These are phyloP conservation scores for Inga oerstediana DNA, from an alignment of 306 rosid genomes.

Conservation along the genomic window DNA sequence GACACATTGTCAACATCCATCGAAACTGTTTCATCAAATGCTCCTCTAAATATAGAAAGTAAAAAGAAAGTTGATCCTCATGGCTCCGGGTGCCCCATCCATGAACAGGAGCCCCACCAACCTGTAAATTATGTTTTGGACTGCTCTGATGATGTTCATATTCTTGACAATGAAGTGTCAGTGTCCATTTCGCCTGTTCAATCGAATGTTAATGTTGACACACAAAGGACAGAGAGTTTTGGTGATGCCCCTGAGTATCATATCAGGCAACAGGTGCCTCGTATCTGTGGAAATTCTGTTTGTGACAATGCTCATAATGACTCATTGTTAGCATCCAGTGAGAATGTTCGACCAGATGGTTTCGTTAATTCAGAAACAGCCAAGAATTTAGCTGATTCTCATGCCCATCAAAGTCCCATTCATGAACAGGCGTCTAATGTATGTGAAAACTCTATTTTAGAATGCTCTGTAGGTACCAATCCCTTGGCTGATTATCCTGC, in stretches of 20 bases:
- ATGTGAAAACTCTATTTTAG: constrained; percentile 39
- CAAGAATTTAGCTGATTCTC: constrained; percentile 22
- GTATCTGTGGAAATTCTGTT: constrained; percentile 31
- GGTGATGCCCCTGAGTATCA: constrained; percentile 35
- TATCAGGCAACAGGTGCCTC: constrained; percentile 32
- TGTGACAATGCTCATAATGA: constrained; percentile 40
- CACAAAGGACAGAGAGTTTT: constrained; percentile 18
- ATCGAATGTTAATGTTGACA: constrained; percentile 31
- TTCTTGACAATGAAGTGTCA: constrained; percentile 37
- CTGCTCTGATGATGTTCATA: constrained; percentile 7
- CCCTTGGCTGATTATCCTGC: constrained; percentile 19
- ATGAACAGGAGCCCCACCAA: constrained; percentile 27
- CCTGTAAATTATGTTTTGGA: too few relatives aligned
- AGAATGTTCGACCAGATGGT: constrained; percentile 2
- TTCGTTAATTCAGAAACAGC: not conserved
- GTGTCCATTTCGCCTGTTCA: constrained; percentile 34
- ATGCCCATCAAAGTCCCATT: constrained; percentile 32
- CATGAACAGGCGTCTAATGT: constrained; percentile 42
- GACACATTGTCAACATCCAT: too few relatives aligned
- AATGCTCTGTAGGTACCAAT: constrained; percentile 36
- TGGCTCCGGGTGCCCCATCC: constrained; percentile 27
- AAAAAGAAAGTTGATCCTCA: constrained; percentile 18
- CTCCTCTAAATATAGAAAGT: too few relatives aligned
- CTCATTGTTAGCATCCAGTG: constrained; percentile 42
- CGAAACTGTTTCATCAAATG: too few relatives aligned